A percentile compares a stretch with the other conserved stretches of the same genome.
phyloP scores from a whole-genome alignment of 495 filamentous ascomycete species.

The Astrocystis sublimbata region DNA sequence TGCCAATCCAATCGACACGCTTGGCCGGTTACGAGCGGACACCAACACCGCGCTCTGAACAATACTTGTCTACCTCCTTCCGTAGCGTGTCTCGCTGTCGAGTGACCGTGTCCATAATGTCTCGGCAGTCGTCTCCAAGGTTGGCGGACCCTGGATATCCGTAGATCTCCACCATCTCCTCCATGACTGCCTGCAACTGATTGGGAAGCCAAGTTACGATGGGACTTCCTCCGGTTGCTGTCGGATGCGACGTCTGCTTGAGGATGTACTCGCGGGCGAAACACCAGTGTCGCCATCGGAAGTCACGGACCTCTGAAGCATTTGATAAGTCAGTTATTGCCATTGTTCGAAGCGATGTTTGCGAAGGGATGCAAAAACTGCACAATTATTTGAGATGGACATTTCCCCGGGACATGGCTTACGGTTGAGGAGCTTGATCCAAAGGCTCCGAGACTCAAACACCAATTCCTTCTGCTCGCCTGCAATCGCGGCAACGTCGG shows the following conservation, averaged over 20 bases:
- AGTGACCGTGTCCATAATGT: slow-evolving; percentile 71
- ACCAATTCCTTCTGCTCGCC: slow-evolving; percentile 18
- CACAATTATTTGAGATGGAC: too few species aligned
- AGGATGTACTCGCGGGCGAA: slow-evolving; percentile 95
- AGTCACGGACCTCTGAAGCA: slow-evolving; percentile 89
- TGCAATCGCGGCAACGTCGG: slow-evolving; percentile 28
- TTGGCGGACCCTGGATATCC: slow-evolving; percentile 42
- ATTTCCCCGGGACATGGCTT: too few species aligned
- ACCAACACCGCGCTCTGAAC: slow-evolving; percentile 64
- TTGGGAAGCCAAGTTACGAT: slow-evolving; percentile 92
- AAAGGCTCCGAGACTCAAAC: slow-evolving; percentile 54
- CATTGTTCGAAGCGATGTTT: too few species aligned
- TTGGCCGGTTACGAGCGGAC: neutral
- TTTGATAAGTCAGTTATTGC: too few species aligned
- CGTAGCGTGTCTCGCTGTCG: slow-evolving; percentile 68
- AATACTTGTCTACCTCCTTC: slow-evolving; percentile 81
- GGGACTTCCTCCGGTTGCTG: slow-evolving; percentile 86
- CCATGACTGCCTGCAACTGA: slow-evolving; percentile 75
- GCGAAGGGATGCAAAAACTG: too few species aligned
- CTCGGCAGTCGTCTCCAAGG: slow-evolving; percentile 37
- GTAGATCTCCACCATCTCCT: slow-evolving; percentile 68
- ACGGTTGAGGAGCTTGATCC: slow-evolving; percentile 72
- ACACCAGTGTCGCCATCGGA: slow-evolving; percentile 92
- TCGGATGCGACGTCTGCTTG: slow-evolving; percentile 76
- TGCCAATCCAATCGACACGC: neutral